Evolutionary conservation across 768 basidiomycete genomes (phyloP), one percentile per base, ranked within the genome.

Genomic region (Kwoniella dendrophila): DNA sequence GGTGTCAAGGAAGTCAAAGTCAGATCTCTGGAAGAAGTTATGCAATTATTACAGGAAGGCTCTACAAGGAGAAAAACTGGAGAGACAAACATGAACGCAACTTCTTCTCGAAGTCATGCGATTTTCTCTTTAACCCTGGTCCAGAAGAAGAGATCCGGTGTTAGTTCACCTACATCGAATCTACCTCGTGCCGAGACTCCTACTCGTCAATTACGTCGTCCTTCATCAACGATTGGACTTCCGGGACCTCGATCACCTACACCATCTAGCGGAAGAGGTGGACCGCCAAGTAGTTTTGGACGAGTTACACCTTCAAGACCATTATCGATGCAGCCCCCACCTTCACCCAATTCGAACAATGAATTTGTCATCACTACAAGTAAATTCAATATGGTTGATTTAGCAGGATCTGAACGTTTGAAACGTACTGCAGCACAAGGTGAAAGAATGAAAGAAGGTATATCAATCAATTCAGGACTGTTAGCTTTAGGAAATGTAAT

Each of bases 41-140:
- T 98, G 95, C 83, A 84, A 88, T 90, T 93, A 56, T 86, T 99
- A 58, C 88, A 89, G 64, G 87, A 90, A 68, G 96, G 96, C 20
- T 89, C 92, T 7, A 85, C 90, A 16, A 89, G 95, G 43, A 85
- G 96, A 30, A 87, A 94, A 57, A 98, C 96, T 10, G 94, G 95
- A 66, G 91, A 94, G 79, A 99, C 96, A 32, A 91, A 92, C 75
- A 97, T 98, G 95, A 99, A 99, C 78, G 92, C 95, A 26, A 92
- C 96, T 78, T 93, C 90, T 1, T 97, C 95, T 40, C 89, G 96
- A 60, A 96, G 92, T 29, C 96, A 99, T 84, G 96, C 96, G 65
- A 98, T 99, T 79, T 98, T 99, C 81, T 97, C 95, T 38, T 83
- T 99, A 54, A 96, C 92, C 12, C 82, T 99, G 56, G 90, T 87